Conservation (phyloP, 805 yeast species). For the Candida coquimbonensis region DNA sequence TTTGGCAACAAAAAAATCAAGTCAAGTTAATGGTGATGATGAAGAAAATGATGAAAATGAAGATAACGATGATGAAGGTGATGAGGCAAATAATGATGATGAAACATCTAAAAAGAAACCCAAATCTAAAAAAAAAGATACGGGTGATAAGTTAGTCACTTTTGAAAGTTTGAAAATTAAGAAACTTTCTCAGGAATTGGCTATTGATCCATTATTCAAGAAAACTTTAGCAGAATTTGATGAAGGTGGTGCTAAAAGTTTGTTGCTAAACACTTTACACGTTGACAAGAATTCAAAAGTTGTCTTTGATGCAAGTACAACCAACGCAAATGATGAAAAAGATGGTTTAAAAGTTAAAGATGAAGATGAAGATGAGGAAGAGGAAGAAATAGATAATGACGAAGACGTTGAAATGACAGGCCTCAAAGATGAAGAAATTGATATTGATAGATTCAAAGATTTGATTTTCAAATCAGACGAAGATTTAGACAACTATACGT, state of each 20-base stretch:
- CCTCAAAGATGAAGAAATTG: slow-evolving; percentile 23
- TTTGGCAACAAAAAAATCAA: slow-evolving; percentile 39
- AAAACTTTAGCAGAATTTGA: slow-evolving; percentile 73
- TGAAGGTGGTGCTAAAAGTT: slow-evolving; percentile 75
- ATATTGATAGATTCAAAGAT: slow-evolving; percentile 15
- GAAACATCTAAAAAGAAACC: slow-evolving; percentile 20
- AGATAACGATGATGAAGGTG: slow-evolving; percentile 1
- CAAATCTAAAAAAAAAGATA: slow-evolving; percentile 21
- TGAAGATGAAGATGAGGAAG: slow-evolving; percentile 2
- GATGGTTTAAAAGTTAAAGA: slow-evolving; percentile 1
- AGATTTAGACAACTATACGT: slow-evolving; percentile 26
- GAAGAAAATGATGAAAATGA: slow-evolving; percentile 20
- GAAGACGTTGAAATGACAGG: slow-evolving; percentile 16
- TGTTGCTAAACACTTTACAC: slow-evolving; percentile 54
- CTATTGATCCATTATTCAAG: slow-evolving; percentile 69
- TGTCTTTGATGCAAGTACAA: slow-evolving; percentile 54
- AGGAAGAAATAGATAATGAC: slow-evolving; percentile 24
- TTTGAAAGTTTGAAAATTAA: slow-evolving; percentile 46
- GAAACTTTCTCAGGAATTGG: slow-evolving; percentile 54
- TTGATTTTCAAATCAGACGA: slow-evolving; percentile 26
- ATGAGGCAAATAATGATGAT: slow-evolving; percentile 1
- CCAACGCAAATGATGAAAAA: slow-evolving; percentile 12
- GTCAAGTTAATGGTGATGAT: slow-evolving; percentile 16
- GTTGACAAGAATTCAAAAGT: slow-evolving; percentile 49
- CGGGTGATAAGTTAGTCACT: slow-evolving; percentile 41